Evolutionary conservation across 352 stramenopile genomes (phyloP).

Genomic region (Pythium vanterpoolii): DNA sequence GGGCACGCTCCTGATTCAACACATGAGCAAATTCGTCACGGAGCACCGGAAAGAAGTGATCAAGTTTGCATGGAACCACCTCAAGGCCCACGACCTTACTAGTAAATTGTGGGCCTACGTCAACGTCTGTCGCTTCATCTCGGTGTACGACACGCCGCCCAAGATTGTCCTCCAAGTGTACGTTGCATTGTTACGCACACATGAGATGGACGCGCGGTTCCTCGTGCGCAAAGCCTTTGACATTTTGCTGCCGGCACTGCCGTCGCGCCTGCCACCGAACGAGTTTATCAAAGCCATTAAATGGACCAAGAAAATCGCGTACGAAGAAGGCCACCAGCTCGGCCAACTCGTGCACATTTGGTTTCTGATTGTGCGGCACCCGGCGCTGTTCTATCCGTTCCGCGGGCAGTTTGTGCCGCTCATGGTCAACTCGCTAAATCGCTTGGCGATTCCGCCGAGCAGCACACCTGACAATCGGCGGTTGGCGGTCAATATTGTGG

Average conservation of each 20-base stretch:
- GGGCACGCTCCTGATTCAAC: slow-evolving; percentile 94
- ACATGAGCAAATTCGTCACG: slow-evolving; percentile 91
- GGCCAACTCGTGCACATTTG: slow-evolving; percentile 97
- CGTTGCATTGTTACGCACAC: slow-evolving; percentile 91
- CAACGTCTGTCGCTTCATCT: slow-evolving; percentile 96
- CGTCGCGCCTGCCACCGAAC: slow-evolving; percentile 80
- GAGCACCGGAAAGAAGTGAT: slow-evolving; percentile 97
- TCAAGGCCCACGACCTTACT: slow-evolving; percentile 93
- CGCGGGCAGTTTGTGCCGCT: slow-evolving; percentile 93
- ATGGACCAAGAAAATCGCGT: slow-evolving; percentile 97
- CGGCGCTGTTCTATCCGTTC: slow-evolving; percentile 91
- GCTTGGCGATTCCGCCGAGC: slow-evolving; percentile 93
- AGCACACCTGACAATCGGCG: slow-evolving; percentile 90
- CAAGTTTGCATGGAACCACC: slow-evolving; percentile 97
- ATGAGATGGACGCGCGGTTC: slow-evolving; percentile 94
- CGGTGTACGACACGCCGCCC: slow-evolving; percentile 93
- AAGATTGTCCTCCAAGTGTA: slow-evolving; percentile 98
- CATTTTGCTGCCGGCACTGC: slow-evolving; percentile 93
- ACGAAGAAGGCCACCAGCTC: slow-evolving; percentile 95
- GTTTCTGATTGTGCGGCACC: slow-evolving; percentile 95
- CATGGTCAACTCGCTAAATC: slow-evolving; percentile 96
- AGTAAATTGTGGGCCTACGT: slow-evolving; percentile 98
- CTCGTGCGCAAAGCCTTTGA: slow-evolving; percentile 94
- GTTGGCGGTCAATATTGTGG: slow-evolving; percentile 93
- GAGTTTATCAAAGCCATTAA: slow-evolving; percentile 97